A percentile compares a stretch with the other conserved stretches of the same genome.
Evolutionary conservation across 73 alveolate species (phyloP).

Genomic region (Paramecium octaurelia): DNA sequence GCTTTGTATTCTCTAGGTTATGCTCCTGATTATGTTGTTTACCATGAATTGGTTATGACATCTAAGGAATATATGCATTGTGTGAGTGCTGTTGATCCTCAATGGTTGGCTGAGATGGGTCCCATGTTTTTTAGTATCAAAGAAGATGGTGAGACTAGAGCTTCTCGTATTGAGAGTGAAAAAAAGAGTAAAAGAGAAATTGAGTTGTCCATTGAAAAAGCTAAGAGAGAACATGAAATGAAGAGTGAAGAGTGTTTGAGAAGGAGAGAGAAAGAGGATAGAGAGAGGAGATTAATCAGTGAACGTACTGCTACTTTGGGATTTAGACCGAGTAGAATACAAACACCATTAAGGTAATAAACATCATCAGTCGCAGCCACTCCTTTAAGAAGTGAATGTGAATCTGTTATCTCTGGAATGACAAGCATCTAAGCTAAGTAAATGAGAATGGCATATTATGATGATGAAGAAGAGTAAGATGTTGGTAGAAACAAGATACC

Average conservation of each 20-base stretch:
- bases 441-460: conserved; percentile 29
- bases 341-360: neutral
- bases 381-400: conserved; percentile 31
- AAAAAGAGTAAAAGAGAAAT: conserved; percentile 45
- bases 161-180: conserved; percentile 30
- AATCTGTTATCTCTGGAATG: conserved; percentile 40
- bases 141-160: conserved; percentile 66
- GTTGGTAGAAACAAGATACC: neutral
- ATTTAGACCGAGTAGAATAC: neutral
- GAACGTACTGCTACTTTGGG: conserved; percentile 27
- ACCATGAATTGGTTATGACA: conserved; percentile 99
- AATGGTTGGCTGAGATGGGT: conserved; percentile 99
- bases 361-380: neutral
- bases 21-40: conserved; percentile 99
- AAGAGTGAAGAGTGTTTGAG: neutral
- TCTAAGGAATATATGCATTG: conserved; percentile 98
- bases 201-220: conserved; percentile 21
- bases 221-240: conserved; percentile 23
- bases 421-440: conserved; percentile 33
- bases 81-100: conserved; percentile 99
- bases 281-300: conserved; percentile 14
- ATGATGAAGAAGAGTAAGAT: neutral
- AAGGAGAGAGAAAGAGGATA: neutral
- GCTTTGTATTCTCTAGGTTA: conserved; percentile 98
- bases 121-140: conserved; percentile 98